Percentiles rank a stretch among this genome's conserved stretches.
Evolutionary conservation across 129 eudicot genomes (phyloP).

Genomic region (Tagetes patula): DNA sequence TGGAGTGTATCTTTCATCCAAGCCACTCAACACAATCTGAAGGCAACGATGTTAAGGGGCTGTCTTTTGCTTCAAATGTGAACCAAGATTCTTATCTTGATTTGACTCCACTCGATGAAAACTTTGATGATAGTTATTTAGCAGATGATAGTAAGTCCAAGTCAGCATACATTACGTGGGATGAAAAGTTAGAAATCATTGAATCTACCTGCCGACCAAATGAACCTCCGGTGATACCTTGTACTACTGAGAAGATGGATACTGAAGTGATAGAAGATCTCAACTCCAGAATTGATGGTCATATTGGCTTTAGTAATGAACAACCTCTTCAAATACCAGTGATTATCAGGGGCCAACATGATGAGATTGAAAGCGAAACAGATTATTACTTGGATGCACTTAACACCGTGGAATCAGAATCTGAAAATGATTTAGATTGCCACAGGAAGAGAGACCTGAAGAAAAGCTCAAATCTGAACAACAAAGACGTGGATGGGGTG

Average conservation of each 20-base stretch:
- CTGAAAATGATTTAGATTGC: conserved; percentile 67
- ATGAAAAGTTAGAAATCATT: conserved; percentile 64
- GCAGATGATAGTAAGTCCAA: conserved; percentile 42
- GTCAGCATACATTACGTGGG: conserved; percentile 69
- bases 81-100: conserved; percentile 38
- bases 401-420: conserved; percentile 81
- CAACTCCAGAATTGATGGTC: conserved; percentile 24
- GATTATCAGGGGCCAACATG: conserved; percentile 39
- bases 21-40: conserved; percentile 52
- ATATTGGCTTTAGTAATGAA: conserved; percentile 34
- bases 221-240: conserved; percentile 34
- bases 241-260: conserved; percentile 36
- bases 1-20: conserved; percentile 56
- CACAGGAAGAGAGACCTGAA: conserved; percentile 55
- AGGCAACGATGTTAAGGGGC: conserved; percentile 49
- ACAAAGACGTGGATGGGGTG: conserved; percentile 27
- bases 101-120: conserved; percentile 40
- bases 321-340: conserved; percentile 22
- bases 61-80: conserved; percentile 33
- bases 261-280: conserved; percentile 35
- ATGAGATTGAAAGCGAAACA: conserved; percentile 83
- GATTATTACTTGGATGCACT: conserved; percentile 88
- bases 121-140: conserved; percentile 22
- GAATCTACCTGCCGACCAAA: conserved; percentile 41
- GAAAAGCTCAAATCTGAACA: conserved; percentile 31